A percentile compares a stretch with the other conserved stretches of the same genome.
Evolutionary conservation across 495 filamentous ascomycete species (phyloP).

Genomic region (Aspergillus bridgeri): DNA sequence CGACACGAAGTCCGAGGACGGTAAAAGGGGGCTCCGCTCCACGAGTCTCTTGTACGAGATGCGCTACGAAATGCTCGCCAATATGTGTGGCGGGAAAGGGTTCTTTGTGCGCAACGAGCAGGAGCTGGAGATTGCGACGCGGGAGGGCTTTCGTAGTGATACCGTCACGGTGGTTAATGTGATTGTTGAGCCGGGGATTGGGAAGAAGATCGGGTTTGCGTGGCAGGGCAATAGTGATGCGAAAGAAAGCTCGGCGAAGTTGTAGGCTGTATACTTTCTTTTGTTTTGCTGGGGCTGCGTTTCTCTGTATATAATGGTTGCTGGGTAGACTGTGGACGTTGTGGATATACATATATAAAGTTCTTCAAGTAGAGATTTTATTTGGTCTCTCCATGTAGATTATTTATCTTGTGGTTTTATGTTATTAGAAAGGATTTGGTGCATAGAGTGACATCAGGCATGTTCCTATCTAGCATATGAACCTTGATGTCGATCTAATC

Average conservation of each 20-base stretch:
- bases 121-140: constrained; percentile 50
- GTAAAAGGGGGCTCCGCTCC: constrained; percentile 44
- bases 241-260: constrained; percentile 14
- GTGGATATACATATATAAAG: too few species aligned
- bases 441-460: too few species aligned
- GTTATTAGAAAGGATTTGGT: too few species aligned
- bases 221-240: constrained; percentile 22
- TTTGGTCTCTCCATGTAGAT: too few species aligned
- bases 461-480: too few species aligned
- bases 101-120: constrained; percentile 51
- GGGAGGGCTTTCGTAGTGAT: constrained; percentile 48
- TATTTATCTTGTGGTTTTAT: too few species aligned
- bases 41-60: constrained; percentile 58
- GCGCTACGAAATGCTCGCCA: constrained; percentile 56
- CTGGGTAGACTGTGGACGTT: too few species aligned
- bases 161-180: constrained; percentile 54
- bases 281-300: too few species aligned
- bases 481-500: too few species aligned
- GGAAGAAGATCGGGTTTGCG: constrained; percentile 45
- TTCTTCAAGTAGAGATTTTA: too few species aligned
- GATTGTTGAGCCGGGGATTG: constrained; percentile 55
- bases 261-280: constrained; percentile 10
- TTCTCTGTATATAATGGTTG: too few species aligned
- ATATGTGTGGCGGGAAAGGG: constrained; percentile 55
- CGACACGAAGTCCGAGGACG: constrained; percentile 32